phyloP scores from a whole-genome alignment of 495 filamentous ascomycete species.

The Parathielavia hyrcaniae region DNA sequence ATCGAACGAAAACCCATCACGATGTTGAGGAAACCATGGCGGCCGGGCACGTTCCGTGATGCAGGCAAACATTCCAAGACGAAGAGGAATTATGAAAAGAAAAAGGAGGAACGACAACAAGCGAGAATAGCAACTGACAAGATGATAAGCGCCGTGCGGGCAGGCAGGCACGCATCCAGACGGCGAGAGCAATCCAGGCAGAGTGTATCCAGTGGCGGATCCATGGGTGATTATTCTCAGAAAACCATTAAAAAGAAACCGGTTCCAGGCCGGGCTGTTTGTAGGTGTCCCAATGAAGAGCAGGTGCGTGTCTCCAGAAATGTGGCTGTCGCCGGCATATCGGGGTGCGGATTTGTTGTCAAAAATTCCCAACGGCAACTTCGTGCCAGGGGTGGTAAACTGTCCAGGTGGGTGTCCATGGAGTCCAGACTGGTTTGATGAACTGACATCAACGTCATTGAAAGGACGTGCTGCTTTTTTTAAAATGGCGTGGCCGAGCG shows the following conservation, averaged over 20 bases:
- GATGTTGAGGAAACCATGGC: no score
- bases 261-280: neutral
- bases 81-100: neutral
- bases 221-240: neutral
- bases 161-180: neutral
- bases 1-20: neutral
- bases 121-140: constrained; percentile 1
- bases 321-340: neutral
- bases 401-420: no score
- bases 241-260: neutral
- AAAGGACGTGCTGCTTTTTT: neutral
- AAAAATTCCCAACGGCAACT: no score
- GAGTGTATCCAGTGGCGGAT: neutral
- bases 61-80: no score
- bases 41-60: no score
- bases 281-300: neutral
- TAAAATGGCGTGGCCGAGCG: neutral
- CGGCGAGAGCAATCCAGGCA: neutral
- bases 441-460: neutral
- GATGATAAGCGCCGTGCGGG: neutral
- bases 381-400: no score
- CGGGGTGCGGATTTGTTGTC: neutral
- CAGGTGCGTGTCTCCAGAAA: neutral
- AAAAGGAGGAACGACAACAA: no score
- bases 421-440: no score